Conservation (phyloP, 2,329 filamentous ascomycete genomes). For the Penicillium oxalicum region DNA sequence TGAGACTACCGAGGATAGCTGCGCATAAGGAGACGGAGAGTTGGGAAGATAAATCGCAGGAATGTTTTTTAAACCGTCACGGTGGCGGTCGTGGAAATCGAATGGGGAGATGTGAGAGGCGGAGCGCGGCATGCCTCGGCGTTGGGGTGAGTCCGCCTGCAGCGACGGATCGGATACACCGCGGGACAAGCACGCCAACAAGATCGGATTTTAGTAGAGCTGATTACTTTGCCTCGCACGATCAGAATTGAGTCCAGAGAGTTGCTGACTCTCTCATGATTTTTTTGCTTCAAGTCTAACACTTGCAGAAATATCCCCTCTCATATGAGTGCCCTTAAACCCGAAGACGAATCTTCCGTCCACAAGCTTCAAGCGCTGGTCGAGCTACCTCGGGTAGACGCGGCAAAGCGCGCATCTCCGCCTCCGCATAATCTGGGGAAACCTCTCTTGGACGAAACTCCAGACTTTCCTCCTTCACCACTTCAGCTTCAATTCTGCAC, state of each 20-base stretch:
- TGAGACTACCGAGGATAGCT: neutral
- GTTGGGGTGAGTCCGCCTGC: slow-evolving; percentile 9
- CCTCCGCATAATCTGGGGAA: slow-evolving; percentile 27
- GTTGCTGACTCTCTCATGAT: no score
- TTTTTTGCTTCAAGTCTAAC: no score
- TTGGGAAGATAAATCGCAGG: neutral
- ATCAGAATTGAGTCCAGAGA: no score
- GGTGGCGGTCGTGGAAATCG: neutral
- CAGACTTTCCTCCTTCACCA: slow-evolving; percentile 6
- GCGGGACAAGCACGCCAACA: no score
- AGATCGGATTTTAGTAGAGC: no score
- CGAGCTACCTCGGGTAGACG: slow-evolving; percentile 33
- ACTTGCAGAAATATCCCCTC: no score
- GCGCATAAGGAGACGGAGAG: neutral
- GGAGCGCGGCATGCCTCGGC: slow-evolving; percentile 19
- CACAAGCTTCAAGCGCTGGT: slow-evolving; percentile 9
- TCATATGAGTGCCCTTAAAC: neutral
- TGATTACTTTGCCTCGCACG: no score
- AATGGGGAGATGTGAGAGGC: slow-evolving; percentile 1
- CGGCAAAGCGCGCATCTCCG: slow-evolving; percentile 44
- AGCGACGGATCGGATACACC: neutral
- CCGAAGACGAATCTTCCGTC: neutral
- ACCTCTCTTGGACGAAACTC: slow-evolving; percentile 10
- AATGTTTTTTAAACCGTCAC: no score
- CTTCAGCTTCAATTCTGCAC: neutral